Conservation (phyloP, 345 rosid species). For the Salix dunnii region DNA sequence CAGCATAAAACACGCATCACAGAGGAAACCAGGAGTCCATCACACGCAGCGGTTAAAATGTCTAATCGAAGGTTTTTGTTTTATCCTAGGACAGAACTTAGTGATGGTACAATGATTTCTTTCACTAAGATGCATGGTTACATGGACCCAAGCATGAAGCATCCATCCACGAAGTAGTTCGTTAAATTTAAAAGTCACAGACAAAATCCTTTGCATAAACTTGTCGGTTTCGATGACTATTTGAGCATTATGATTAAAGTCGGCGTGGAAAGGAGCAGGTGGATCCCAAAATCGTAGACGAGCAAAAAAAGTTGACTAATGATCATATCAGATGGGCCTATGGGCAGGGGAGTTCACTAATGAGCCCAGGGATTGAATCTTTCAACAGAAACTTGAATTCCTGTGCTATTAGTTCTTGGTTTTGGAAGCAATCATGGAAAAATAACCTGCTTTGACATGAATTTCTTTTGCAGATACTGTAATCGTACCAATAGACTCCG, state of each 20-base stretch:
- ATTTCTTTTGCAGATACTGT: conserved; percentile 19
- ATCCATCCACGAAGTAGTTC: background rate
- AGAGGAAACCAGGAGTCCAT: background rate
- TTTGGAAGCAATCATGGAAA: background rate
- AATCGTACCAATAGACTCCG: conserved; percentile 23
- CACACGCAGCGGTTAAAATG: background rate
- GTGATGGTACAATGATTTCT: background rate
- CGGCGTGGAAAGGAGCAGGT: background rate
- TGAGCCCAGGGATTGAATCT: background rate
- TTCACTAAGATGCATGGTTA: background rate
- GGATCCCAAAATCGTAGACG: background rate
- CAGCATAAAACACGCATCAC: no score
- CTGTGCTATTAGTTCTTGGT: no score
- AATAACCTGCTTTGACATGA: background rate
- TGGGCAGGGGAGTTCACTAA: background rate
- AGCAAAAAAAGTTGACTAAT: background rate
- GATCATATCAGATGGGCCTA: background rate
- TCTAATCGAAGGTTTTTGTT: background rate
- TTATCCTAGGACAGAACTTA: background rate
- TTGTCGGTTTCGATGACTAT: background rate
- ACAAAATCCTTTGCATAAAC: background rate
- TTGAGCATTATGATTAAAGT: background rate
- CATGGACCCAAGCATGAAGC: background rate
- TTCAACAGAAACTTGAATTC: background rate
- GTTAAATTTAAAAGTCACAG: background rate